Evolutionary conservation across 2,329 filamentous ascomycete species (phyloP).

Genomic region (Fusarium anguioides): DNA sequence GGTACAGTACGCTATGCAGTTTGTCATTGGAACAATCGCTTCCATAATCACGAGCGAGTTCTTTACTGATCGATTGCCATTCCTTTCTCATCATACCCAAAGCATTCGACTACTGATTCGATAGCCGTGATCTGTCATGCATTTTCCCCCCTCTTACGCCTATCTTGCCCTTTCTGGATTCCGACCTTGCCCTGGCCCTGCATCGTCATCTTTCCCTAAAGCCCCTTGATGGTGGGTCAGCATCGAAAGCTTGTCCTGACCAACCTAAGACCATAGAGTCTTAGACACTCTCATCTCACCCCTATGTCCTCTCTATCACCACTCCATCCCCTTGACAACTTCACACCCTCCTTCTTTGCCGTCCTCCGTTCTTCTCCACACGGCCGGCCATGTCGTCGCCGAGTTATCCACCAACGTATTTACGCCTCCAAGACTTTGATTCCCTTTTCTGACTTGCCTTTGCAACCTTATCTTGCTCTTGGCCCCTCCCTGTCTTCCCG

Average conservation of each 20-base stretch:
- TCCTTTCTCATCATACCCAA: constrained; percentile 18
- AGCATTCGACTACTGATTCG: constrained; percentile 22
- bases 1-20: neutral
- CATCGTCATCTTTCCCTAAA: constrained; percentile 42
- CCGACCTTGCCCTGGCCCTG: constrained; percentile 31
- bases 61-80: constrained; percentile 15
- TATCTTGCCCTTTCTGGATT: constrained; percentile 23
- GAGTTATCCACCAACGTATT: constrained; percentile 48
- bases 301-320: constrained; percentile 1
- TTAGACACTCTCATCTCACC: constrained; percentile 23
- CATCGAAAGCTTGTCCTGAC: constrained; percentile 50
- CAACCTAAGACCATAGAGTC: constrained; percentile 29
- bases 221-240: constrained; percentile 40
- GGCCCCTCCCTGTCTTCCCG: constrained; percentile 36
- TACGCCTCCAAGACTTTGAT: constrained; percentile 40
- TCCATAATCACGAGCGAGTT: constrained; percentile 12
- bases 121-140: constrained; percentile 37
- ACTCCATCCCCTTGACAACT: constrained; percentile 18
- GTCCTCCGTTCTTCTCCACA: constrained; percentile 47
- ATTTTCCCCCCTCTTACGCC: constrained; percentile 25
- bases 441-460: constrained; percentile 43
- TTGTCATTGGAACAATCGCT: neutral
- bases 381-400: constrained; percentile 50
- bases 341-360: constrained; percentile 44
- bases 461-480: constrained; percentile 47